Conservation (phyloP, 495 filamentous ascomycete species). For the Rhizodiscina lignyota region DNA sequence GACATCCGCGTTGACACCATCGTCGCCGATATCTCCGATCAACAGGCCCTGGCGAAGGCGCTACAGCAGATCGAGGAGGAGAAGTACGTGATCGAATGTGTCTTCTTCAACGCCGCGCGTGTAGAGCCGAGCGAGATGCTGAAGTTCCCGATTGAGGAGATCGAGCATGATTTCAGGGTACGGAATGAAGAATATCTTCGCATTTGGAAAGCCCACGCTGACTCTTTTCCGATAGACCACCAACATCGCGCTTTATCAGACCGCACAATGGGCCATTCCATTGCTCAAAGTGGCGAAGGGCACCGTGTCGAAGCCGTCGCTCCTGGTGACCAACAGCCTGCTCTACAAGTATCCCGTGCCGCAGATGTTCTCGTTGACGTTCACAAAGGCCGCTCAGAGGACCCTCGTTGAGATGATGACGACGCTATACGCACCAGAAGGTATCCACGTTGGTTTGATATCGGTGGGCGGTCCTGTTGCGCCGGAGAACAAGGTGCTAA, state of each 20-base stretch:
- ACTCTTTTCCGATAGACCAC: constrained; percentile 14
- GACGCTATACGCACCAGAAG: constrained; percentile 13
- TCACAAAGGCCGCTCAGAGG: constrained; percentile 26
- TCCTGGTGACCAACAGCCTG: constrained; percentile 22
- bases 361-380: constrained; percentile 22
- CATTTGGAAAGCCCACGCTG: background rate
- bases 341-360: constrained; percentile 21
- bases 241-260: constrained; percentile 21
- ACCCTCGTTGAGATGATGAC: constrained; percentile 22
- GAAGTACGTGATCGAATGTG: constrained; percentile 16
- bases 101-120: constrained; percentile 28
- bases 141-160: constrained; percentile 15
- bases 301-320: constrained; percentile 14
- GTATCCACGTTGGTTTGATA: constrained; percentile 25
- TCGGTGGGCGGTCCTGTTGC: constrained; percentile 20
- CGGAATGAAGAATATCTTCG: background rate
- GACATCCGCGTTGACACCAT: constrained; percentile 16
- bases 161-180: constrained; percentile 26
- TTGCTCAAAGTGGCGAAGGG: constrained; percentile 11
- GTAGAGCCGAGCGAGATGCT: constrained; percentile 17
- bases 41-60: constrained; percentile 9
- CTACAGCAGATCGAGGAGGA: constrained; percentile 18
- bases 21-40: constrained; percentile 19
- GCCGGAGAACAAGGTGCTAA: constrained; percentile 15
- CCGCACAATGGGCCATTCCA: constrained; percentile 21